phyloP scores from a whole-genome alignment of 352 stramenopile species.

The Phytophthora constricta region DNA sequence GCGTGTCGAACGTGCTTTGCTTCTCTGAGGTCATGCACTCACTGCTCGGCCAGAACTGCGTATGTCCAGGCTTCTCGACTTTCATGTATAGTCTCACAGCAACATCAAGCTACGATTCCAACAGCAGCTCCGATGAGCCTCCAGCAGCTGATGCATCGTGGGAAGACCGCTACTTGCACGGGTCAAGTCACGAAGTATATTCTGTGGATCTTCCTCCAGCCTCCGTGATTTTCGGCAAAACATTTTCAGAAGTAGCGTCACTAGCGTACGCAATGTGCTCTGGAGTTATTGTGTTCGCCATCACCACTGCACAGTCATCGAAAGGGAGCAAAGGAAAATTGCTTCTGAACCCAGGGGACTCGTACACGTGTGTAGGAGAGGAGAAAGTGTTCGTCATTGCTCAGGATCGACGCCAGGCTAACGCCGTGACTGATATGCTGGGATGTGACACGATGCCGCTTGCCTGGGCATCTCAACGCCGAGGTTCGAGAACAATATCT shows the following conservation, averaged over 20 bases:
- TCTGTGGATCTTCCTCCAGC: conserved; percentile 65
- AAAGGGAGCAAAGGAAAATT: conserved; percentile 42
- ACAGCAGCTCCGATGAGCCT: conserved; percentile 33
- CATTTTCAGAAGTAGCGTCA: conserved; percentile 78
- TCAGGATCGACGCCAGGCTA: conserved; percentile 40
- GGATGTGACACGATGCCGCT: conserved; percentile 24
- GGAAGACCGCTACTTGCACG: conserved; percentile 75
- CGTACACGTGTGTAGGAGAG: conserved; percentile 69
- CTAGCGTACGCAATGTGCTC: conserved; percentile 75
- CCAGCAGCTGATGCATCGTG: conserved; percentile 47
- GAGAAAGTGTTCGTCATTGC: conserved; percentile 81
- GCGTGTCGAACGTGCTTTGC: conserved; percentile 76
- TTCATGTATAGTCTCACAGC: conserved; percentile 88
- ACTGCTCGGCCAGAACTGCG: conserved; percentile 80
- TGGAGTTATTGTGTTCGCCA: conserved; percentile 77
- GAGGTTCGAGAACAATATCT: conserved; percentile 13
- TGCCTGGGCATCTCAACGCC: conserved; percentile 29
- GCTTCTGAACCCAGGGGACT: conserved; percentile 75
- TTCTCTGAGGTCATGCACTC: conserved; percentile 86
- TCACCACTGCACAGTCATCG: conserved; percentile 39
- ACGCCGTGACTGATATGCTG: conserved; percentile 32
- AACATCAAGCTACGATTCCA: conserved; percentile 63
- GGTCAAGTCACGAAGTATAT: conserved; percentile 82
- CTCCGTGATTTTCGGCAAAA: conserved; percentile 61
- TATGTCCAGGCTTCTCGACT: conserved; percentile 86